Evolutionary conservation across 768 basidiomycete species (phyloP).

Genomic region (Naematelia aurantialba): DNA sequence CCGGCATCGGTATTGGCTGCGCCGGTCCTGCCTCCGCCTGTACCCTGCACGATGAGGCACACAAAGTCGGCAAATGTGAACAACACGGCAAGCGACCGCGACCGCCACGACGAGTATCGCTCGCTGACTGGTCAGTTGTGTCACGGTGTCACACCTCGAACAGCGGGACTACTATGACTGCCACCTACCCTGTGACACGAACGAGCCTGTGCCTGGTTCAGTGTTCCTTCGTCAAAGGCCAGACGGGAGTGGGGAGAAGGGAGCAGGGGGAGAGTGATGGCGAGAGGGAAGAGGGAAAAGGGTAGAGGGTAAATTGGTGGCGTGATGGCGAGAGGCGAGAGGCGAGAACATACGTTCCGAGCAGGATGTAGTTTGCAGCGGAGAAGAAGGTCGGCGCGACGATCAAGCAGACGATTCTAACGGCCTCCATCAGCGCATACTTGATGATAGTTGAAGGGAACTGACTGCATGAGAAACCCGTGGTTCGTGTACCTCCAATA

Average conservation of each 20-base stretch:
- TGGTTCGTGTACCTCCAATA: slow-evolving; percentile 12
- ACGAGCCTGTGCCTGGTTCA: slow-evolving; percentile 20
- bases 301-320: background rate
- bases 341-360: slow-evolving; percentile 54
- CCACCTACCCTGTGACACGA: too few relatives aligned
- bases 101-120: background rate
- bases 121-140: too few relatives aligned
- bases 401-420: slow-evolving; percentile 58
- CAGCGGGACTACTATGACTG: too few relatives aligned
- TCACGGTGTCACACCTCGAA: too few relatives aligned
- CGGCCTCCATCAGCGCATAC: too few relatives aligned
- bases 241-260: background rate
- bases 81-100: slow-evolving; percentile 32
- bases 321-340: too few relatives aligned
- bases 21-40: slow-evolving; percentile 61
- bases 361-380: slow-evolving; percentile 62
- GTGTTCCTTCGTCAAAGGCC: too few relatives aligned
- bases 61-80: slow-evolving; percentile 56
- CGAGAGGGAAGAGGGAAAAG: background rate
- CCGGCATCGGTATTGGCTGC: slow-evolving; percentile 38
- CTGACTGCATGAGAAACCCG: slow-evolving; percentile 55
- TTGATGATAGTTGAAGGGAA: too few relatives aligned
- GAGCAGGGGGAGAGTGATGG: background rate
- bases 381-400: slow-evolving; percentile 58
- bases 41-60: slow-evolving; percentile 62